Base-by-base conservation (phyloP, 768 basidiomycete genomes). In the Pleurotus cornucopiae region DNA sequence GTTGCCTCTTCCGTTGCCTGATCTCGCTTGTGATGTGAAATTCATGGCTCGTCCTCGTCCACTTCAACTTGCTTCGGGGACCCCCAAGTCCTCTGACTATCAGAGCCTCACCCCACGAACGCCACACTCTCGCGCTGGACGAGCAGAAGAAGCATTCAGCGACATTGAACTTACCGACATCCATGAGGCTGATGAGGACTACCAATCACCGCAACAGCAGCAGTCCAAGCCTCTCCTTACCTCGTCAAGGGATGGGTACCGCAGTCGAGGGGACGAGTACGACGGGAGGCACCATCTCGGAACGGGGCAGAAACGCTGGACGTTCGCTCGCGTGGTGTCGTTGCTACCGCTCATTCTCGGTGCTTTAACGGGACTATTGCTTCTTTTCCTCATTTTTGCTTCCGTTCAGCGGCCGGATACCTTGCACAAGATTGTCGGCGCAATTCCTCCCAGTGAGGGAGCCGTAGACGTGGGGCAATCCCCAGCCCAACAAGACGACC, bases 71-170 rank as follows among this genome's bases (percentile, higher is more conserved):
- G 44, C 73, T 23, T 59, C 71, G 23, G 71, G 61, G 63, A 62
- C 60, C 59, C 40, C 54, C 18, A 53, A 39, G 6, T 57, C 66
- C 34, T 60, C 70, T 45, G 71, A 76, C 47, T 66, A 74, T 55
- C 74, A 69, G 55, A 46, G 59, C 18, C 67, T 80, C 25, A 85
- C 83, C 14, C 85, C 85, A 2, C 73, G 85, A 55, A 86, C 85
- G 25, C 84, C 85, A 51, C 84, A 81, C 66, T 81, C 82, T 37
- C 80, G 80, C 59, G 75, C 82, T 41, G 84, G 82, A 48, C 74
- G 76, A 63, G 76, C 77, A 48, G 81, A 85, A 63, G 80, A 82
- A 63, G 78, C 73, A 6, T 75, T 77, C 64, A 73, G 75, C 6
- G 77, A 77, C 46, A 63, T 73, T n/a, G 81, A 83, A 56, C 70